Conservation (phyloP, 495 filamentous ascomycete genomes). For the Aspergillus egyptiacus region DNA sequence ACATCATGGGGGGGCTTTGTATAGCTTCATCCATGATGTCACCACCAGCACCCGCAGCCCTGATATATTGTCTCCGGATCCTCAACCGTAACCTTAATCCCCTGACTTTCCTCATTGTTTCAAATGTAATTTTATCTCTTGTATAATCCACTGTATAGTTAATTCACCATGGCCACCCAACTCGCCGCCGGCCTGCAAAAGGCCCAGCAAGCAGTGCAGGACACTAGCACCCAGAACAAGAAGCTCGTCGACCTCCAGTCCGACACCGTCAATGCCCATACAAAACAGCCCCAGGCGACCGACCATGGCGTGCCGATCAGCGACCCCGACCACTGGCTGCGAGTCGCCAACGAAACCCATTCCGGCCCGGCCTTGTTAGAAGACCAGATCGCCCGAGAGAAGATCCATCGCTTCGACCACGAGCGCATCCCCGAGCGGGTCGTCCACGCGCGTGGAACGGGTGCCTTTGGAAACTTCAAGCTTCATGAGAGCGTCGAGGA, state of each 20-base stretch:
- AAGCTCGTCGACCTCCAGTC: constrained; percentile 27
- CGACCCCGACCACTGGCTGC: constrained; percentile 76
- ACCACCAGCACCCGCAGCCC: neutral
- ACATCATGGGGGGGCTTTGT: too few species aligned
- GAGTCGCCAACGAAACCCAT: constrained; percentile 50
- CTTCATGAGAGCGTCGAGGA: constrained; percentile 64
- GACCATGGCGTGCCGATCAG: constrained; percentile 73
- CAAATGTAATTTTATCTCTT: neutral
- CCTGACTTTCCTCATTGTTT: too few species aligned
- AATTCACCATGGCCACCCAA: constrained; percentile 20
- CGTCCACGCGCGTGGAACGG: constrained; percentile 79
- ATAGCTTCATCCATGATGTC: constrained; percentile 1
- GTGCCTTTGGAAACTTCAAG: constrained; percentile 79
- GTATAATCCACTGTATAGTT: neutral
- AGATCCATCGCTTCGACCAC: constrained; percentile 72
- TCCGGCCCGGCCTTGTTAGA: constrained; percentile 75
- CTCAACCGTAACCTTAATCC: neutral
- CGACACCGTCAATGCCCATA: constrained; percentile 26
- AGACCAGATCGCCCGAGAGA: constrained; percentile 73
- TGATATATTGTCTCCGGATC: too few species aligned
- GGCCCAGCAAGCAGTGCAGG: constrained; percentile 26
- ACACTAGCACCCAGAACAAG: constrained; percentile 23
- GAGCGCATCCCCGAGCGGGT: constrained; percentile 86
- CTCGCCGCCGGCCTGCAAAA: constrained; percentile 27
- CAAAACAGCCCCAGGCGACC: constrained; percentile 53